Base-by-base conservation (phyloP, 225 moss, liverwort and hornwort species). In the Marchantia polymorpha region DNA sequence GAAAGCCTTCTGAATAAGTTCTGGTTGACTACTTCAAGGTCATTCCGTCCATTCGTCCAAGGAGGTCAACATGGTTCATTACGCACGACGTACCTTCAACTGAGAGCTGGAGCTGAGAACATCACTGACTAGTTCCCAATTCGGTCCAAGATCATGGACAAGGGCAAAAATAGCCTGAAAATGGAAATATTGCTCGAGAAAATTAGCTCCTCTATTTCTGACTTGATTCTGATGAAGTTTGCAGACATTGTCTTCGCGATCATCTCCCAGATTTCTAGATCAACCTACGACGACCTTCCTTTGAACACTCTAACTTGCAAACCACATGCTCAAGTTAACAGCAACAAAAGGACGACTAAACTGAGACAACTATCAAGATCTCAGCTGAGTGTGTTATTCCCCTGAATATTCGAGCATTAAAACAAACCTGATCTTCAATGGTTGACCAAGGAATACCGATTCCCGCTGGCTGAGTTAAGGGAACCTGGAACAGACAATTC, bases 51-150 rank as follows among this genome's bases (percentile, higher is more conserved):
- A 69, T 69, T 39, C 47, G 14, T 47, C 6, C 25, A 53, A 67
- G 26, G 31, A 16, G 29, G 53, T 25, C 13, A 23, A 25, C 66
- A 68, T 26, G 13, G 12, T 51, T 4, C 39, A 26, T 19, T 0
- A 25, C 17, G 19, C 49, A 59, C 13, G 69, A 39, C 51, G 52
- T 81, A 96, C 93, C 93, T 93, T 96, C 53, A 93, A 81, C 80
- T 91, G 93, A 25, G 96, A 92, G 72, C 85, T 93, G 72, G 92
- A 93, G 82, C 93, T 93, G 83, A 96, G 84, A 27, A 93, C 96
- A 54, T 96, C 92, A 65, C 96, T 92, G 2, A 96, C 93, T 69
- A 96, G 91, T 69, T 93, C 90, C 89, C 91, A 96, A 80, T 96
- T 96, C 9, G 89, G 85, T 63, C 92, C 96, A 73, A 96, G 81